Evolutionary conservation across 2,329 filamentous ascomycete species (phyloP).

Genomic region (Hymenoscyphus linearis): DNA sequence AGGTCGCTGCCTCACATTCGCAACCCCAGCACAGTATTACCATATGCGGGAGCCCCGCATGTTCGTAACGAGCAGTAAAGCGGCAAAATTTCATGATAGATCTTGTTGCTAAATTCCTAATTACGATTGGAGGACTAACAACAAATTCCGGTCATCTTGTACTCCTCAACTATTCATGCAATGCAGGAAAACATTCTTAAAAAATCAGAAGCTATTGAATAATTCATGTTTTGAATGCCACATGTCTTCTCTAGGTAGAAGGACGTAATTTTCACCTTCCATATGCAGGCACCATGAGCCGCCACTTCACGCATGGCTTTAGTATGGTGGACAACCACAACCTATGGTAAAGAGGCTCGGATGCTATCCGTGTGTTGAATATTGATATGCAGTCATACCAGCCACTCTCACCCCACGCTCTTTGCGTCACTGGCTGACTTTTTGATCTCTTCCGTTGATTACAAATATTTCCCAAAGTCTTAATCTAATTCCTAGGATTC

Average conservation of each 20-base stretch:
- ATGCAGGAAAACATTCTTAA: not conserved
- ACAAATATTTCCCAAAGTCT: too few relatives aligned
- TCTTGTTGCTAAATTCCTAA: too few relatives aligned
- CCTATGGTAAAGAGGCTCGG: not conserved
- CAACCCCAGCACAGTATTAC: not conserved
- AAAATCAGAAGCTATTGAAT: not conserved
- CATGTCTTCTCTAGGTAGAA: not conserved
- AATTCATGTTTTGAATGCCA: not conserved
- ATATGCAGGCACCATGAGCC: not conserved
- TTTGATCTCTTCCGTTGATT: too few relatives aligned
- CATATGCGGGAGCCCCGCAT: not conserved
- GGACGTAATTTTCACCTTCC: not conserved
- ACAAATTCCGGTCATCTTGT: too few relatives aligned
- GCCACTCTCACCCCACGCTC: not conserved
- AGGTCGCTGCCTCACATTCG: not conserved
- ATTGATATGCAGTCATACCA: not conserved
- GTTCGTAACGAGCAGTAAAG: not conserved
- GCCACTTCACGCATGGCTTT: not conserved
- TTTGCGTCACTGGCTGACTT: too few relatives aligned
- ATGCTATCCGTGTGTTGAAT: not conserved
- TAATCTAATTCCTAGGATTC: not conserved
- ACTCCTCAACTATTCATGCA: not conserved
- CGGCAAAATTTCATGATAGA: not conserved
- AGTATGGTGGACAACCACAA: not conserved
- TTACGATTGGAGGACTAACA: too few relatives aligned